Percentiles rank a stretch among this genome's conserved stretches.
Evolutionary conservation across 257 asterid species (phyloP).

Genomic region (Buddleja alternifolia): DNA sequence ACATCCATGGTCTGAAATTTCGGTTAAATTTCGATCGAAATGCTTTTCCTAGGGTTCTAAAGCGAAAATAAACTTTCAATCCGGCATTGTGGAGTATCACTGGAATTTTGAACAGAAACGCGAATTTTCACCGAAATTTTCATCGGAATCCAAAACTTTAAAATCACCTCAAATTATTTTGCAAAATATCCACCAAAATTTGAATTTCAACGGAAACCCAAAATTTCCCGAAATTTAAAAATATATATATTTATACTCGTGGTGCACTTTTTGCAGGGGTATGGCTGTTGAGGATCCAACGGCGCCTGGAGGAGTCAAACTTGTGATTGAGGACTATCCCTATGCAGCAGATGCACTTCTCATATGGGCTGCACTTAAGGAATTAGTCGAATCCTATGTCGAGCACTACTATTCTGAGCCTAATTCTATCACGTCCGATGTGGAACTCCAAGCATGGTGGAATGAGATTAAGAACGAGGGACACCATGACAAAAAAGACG

Average conservation of each 20-base stretch:
- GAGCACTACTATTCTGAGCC: slow-evolving; percentile 69
- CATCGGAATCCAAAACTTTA: too few relatives aligned
- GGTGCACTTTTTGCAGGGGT: slow-evolving; percentile 53
- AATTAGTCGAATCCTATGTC: slow-evolving; percentile 73
- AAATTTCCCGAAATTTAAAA: too few relatives aligned
- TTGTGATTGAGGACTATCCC: slow-evolving; percentile 88
- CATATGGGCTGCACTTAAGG: slow-evolving; percentile 81
- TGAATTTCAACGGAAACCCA: too few relatives aligned
- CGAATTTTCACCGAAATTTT: too few relatives aligned
- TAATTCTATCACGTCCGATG: slow-evolving; percentile 57
- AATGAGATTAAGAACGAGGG: slow-evolving; percentile 79
- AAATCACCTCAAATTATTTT: too few relatives aligned
- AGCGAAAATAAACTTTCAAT: too few relatives aligned
- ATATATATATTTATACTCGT: not conserved
- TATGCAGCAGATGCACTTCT: slow-evolving; percentile 94
- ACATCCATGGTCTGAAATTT: too few relatives aligned
- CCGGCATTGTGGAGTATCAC: too few relatives aligned
- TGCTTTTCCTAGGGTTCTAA: too few relatives aligned
- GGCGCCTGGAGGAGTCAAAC: slow-evolving; percentile 69
- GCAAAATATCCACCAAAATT: too few relatives aligned
- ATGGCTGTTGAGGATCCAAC: slow-evolving; percentile 91
- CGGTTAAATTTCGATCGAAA: too few relatives aligned
- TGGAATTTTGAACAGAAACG: too few relatives aligned
- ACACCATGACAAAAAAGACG: slow-evolving; percentile 67
- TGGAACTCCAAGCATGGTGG: slow-evolving; percentile 96